phyloP scores from a whole-genome alignment of 495 filamentous ascomycete genomes.

The Penicillium paradoxum region DNA sequence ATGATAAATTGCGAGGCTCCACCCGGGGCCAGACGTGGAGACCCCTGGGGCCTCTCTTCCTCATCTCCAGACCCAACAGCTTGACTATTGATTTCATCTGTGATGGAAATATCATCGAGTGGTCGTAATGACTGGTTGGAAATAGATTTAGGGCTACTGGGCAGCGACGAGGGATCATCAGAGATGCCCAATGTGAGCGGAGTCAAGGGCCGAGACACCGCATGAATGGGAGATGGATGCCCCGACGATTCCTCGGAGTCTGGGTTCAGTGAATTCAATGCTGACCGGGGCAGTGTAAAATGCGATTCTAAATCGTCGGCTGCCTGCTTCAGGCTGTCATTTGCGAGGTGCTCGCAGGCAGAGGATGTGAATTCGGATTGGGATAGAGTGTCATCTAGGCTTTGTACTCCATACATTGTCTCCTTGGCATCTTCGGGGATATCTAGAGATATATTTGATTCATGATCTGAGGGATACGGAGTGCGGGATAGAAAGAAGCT shows the following conservation, averaged over 20 bases:
- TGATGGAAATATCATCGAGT: constrained; percentile 47
- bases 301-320: constrained; percentile 21
- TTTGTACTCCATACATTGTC: constrained; percentile 60
- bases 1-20: constrained; percentile 88
- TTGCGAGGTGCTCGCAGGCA: not conserved
- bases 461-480: constrained; percentile 22
- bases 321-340: constrained; percentile 24
- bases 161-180: constrained; percentile 43
- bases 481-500: constrained; percentile 46
- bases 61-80: constrained; percentile 47
- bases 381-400: constrained; percentile 52
- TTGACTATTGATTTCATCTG: constrained; percentile 48
- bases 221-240: constrained; percentile 18
- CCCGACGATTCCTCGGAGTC: constrained; percentile 21
- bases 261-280: constrained; percentile 28
- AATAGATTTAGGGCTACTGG: constrained; percentile 49
- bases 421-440: constrained; percentile 23
- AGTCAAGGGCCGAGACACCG: constrained; percentile 41
- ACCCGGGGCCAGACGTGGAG: constrained; percentile 26
- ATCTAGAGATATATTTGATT: constrained; percentile 24
- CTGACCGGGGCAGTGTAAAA: constrained; percentile 27
- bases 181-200: constrained; percentile 38
- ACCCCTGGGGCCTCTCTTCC: constrained; percentile 27
- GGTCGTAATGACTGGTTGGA: constrained; percentile 46
- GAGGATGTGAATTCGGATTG: constrained; percentile 14